Conservation (phyloP, 2,329 filamentous ascomycete species). For the Microdochium trichocladiopsis region DNA sequence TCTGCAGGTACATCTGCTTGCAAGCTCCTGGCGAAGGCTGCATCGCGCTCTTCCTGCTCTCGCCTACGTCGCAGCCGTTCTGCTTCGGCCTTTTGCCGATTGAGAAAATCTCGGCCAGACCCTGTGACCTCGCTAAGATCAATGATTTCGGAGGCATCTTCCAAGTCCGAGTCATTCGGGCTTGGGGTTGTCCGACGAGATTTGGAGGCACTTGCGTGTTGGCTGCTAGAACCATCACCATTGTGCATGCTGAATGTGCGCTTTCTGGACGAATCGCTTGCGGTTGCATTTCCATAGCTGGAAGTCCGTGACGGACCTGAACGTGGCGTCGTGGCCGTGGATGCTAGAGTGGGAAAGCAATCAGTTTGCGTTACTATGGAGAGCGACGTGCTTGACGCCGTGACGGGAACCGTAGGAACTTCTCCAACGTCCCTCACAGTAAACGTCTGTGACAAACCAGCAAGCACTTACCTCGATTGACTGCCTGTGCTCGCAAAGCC, state of each 20-base stretch:
- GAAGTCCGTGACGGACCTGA: conserved; percentile 2
- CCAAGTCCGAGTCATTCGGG: conserved; percentile 1
- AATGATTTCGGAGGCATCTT: conserved; percentile 4
- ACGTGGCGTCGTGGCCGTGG: not conserved
- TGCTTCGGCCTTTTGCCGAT: conserved; percentile 23
- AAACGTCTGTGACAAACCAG: too few relatives aligned
- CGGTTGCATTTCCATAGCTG: not conserved
- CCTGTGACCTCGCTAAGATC: conserved; percentile 35
- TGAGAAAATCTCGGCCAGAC: conserved; percentile 17
- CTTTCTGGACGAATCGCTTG: conserved; percentile 11
- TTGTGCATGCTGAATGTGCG: conserved; percentile 17
- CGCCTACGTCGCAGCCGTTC: conserved; percentile 27
- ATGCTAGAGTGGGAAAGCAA: not conserved
- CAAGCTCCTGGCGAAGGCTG: conserved; percentile 12
- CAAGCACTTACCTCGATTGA: not conserved
- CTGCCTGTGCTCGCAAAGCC: conserved; percentile 6
- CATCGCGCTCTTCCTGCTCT: conserved; percentile 24
- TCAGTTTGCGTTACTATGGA: too few relatives aligned
- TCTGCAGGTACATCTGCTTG: conserved; percentile 6
- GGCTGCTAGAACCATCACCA: conserved; percentile 1
- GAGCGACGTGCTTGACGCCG: too few relatives aligned
- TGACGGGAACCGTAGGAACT: too few relatives aligned
- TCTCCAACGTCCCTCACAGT: not conserved
- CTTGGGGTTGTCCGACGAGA: conserved; percentile 21
- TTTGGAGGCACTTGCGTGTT: conserved; percentile 15